A percentile compares a stretch with the other conserved stretches of the same genome.
Conservation (phyloP, 2,329 filamentous ascomycete genomes). For the Lasiodiplodia theobromae region DNA sequence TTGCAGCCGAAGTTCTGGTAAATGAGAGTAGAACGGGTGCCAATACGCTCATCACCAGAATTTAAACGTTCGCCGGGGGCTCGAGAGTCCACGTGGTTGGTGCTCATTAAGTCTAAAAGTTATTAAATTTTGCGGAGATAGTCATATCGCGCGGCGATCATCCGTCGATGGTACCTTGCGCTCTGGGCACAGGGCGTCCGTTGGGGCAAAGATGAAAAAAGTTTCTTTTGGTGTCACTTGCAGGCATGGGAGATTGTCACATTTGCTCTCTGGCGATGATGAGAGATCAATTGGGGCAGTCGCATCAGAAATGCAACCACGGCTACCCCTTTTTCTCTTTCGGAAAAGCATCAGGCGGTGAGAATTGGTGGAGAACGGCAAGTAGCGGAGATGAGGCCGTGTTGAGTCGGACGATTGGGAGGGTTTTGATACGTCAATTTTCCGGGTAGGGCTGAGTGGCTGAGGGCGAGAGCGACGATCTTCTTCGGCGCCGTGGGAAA, state of each 20-base stretch:
- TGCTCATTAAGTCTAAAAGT: background rate
- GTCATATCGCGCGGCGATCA: slow-evolving; percentile 12
- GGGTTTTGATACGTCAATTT: background rate
- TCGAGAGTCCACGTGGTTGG: background rate
- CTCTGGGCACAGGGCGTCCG: slow-evolving; percentile 9
- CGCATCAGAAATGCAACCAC: background rate
- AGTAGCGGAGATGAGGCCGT: slow-evolving; percentile 10
- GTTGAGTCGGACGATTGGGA: background rate
- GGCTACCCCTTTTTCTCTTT: background rate
- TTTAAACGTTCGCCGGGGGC: background rate
- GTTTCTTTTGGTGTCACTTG: background rate
- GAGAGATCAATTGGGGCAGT: background rate
- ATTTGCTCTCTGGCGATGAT: background rate
- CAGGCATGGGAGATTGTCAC: background rate
- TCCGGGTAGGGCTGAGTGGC: slow-evolving; percentile 25
- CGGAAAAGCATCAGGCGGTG: background rate
- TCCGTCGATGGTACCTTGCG: slow-evolving; percentile 3
- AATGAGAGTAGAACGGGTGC: no score
- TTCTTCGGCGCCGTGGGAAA: background rate
- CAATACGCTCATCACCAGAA: no score
- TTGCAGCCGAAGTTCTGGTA: no score
- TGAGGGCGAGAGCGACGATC: background rate
- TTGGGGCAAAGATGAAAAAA: background rate
- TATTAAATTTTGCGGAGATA: slow-evolving; percentile 13
- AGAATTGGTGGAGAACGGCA: background rate